These are phyloP conservation scores for Aspergillus calidoustus DNA, from an alignment of 2,329 filamentous ascomycete species.

Conservation along the genomic window DNA sequence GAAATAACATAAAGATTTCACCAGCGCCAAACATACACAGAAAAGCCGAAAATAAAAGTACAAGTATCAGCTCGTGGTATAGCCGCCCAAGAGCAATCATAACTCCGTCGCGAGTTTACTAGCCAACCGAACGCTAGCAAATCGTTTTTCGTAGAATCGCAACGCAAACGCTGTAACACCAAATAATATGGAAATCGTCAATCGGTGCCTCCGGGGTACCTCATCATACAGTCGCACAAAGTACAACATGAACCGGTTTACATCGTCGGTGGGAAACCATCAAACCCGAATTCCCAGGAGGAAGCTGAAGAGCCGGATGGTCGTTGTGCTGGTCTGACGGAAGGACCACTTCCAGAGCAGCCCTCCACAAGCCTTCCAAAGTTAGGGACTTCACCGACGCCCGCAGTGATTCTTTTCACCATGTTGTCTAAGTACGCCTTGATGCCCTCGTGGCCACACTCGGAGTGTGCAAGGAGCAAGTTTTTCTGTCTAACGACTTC, in stretches of 20 bases:
- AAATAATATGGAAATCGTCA: conserved; percentile 1
- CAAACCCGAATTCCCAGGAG: neutral
- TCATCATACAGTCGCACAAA: neutral
- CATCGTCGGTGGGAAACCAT: neutral
- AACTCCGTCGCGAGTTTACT: neutral
- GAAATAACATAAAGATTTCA: neutral
- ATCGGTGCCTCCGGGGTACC: conserved; percentile 1
- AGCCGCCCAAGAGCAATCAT: neutral
- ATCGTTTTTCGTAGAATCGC: neutral
- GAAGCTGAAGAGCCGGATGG: neutral
- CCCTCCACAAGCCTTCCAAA: neutral
- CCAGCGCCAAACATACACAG: neutral
- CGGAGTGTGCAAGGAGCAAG: conserved; percentile 6
- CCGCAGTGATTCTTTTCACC: conserved; percentile 7
- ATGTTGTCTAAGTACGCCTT: neutral
- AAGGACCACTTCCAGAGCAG: neutral
- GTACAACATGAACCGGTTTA: neutral
- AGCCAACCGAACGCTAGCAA: conserved; percentile 3
- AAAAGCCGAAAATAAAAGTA: neutral
- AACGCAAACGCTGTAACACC: neutral
- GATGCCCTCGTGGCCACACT: conserved; percentile 7
- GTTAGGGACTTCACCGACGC: neutral
- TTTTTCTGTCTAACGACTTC: conserved; percentile 3
- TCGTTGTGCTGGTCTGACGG: neutral
- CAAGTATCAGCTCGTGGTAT: neutral